phyloP scores from a whole-genome alignment of 768 basidiomycete genomes.

The Podaxis sp. region DNA sequence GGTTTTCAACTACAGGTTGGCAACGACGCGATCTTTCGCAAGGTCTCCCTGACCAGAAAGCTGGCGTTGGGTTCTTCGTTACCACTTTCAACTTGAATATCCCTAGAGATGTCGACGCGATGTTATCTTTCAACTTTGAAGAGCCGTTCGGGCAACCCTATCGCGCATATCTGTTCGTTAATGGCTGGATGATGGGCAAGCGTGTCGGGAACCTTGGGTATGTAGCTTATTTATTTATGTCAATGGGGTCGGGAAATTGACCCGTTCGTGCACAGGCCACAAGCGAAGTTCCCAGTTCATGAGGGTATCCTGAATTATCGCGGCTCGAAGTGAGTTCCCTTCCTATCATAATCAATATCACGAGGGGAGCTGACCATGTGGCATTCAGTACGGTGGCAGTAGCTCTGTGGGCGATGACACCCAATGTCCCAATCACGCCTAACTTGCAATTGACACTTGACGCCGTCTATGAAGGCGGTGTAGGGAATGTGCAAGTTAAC shows the following conservation, averaged over 20 bases:
- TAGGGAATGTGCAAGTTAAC: conserved; percentile 53
- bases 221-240: conserved; percentile 19
- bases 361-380: background rate
- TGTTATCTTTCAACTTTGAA: conserved; percentile 72
- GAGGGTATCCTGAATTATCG: conserved; percentile 76
- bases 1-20: conserved; percentile 67
- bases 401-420: conserved; percentile 68
- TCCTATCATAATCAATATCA: background rate
- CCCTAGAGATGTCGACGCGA: conserved; percentile 59
- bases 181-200: conserved; percentile 92
- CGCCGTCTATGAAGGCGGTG: conserved; percentile 61
- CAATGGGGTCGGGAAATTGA: conserved; percentile 3
- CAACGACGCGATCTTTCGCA: conserved; percentile 48
- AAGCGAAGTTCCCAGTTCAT: conserved; percentile 80
- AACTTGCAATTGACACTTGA: conserved; percentile 56
- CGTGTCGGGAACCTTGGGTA: conserved; percentile 70
- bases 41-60: conserved; percentile 54
- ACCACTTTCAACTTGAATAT: conserved; percentile 69
- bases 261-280: conserved; percentile 48
- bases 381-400: conserved; percentile 52
- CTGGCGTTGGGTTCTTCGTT: conserved; percentile 83
- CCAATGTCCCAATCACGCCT: conserved; percentile 45
- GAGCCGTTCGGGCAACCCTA: conserved; percentile 62
- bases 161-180: conserved; percentile 73
- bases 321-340: conserved; percentile 60